Evolutionary conservation across 1,284 basidiomycete genomes (phyloP).

Genomic region (Boletus semigastroideus): DNA sequence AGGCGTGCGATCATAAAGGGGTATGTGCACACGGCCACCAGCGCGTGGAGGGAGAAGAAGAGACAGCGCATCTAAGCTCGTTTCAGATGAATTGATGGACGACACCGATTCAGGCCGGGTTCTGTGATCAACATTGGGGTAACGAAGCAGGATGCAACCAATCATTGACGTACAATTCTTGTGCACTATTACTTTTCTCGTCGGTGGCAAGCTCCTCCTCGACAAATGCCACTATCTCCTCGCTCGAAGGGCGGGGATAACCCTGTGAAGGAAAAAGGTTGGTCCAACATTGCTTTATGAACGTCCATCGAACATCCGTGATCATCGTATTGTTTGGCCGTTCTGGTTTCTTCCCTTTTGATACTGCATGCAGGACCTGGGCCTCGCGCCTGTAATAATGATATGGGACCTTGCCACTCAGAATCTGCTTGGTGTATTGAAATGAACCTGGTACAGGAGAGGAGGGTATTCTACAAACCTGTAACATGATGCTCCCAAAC

Average conservation of each 20-base stretch:
- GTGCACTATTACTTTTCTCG: too few relatives aligned
- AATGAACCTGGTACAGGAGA: background rate
- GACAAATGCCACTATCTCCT: constrained; percentile 4
- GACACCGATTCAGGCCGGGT: too few relatives aligned
- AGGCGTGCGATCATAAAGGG: too few relatives aligned
- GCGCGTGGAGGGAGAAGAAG: too few relatives aligned
- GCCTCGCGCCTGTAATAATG: constrained; percentile 10
- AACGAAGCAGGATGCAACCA: too few relatives aligned
- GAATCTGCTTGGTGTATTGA: background rate
- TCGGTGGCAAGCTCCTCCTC: background rate
- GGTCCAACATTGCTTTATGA: constrained; percentile 11
- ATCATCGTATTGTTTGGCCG: constrained; percentile 1
- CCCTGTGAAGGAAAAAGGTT: too few relatives aligned
- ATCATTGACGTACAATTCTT: too few relatives aligned
- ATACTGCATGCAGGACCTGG: constrained; percentile 12
- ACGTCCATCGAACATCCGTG: constrained; percentile 6
- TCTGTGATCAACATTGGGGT: too few relatives aligned
- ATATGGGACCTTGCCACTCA: constrained; percentile 11
- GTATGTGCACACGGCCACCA: too few relatives aligned
- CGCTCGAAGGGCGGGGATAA: constrained; percentile 3
- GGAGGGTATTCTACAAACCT: constrained; percentile 2
- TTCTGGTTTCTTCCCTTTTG: constrained; percentile 5
- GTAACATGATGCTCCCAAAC: constrained; percentile 22
- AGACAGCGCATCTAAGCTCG: too few relatives aligned
- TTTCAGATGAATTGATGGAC: too few relatives aligned